Conservation (phyloP, 805 yeast species). For the Saccharomycopsis babjevae region DNA sequence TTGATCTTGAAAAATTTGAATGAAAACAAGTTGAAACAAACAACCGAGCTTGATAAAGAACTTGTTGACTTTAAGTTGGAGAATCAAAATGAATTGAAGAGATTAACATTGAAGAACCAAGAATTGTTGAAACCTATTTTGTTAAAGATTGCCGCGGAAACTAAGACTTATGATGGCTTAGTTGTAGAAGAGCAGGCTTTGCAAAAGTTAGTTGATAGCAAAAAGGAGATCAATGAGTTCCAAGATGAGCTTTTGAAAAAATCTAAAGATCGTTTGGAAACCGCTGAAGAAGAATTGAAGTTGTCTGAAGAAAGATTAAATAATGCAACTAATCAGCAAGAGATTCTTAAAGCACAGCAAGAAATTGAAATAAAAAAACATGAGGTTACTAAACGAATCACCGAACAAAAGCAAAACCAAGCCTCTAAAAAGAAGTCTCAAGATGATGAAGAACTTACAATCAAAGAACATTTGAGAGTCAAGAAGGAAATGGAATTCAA, state of each 20-base stretch:
- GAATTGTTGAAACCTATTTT: constrained; percentile 11
- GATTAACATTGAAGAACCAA: constrained; percentile 7
- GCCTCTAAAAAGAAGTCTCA: constrained; percentile 8
- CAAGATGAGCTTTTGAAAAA: constrained; percentile 11
- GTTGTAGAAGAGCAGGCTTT: constrained; percentile 7
- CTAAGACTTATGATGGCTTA: constrained; percentile 1
- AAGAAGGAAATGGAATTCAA: constrained; percentile 15
- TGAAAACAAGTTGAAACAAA: constrained; percentile 5
- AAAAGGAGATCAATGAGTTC: constrained; percentile 6
- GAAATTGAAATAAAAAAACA: constrained; percentile 10
- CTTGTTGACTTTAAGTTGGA: constrained; percentile 8
- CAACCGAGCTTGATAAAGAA: constrained; percentile 9
- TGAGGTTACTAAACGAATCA: constrained; percentile 13
- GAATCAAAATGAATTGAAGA: constrained; percentile 10
- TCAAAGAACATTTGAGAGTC: constrained; percentile 5
- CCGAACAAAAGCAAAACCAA: constrained; percentile 10
- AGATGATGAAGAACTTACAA: constrained; percentile 5
- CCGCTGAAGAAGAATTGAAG: constrained; percentile 6
- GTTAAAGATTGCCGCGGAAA: constrained; percentile 10
- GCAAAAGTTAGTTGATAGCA: constrained; percentile 6
- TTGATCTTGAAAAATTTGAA: constrained; percentile 10
- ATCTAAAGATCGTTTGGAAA: constrained; percentile 10
- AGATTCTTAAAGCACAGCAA: constrained; percentile 12
- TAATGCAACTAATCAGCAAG: constrained; percentile 12
- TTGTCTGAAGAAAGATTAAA: constrained; percentile 5